Percentiles rank a stretch among this genome's conserved stretches.
Evolutionary conservation across 257 asterid species (phyloP).

Genomic region (Ehretia macrophylla): DNA sequence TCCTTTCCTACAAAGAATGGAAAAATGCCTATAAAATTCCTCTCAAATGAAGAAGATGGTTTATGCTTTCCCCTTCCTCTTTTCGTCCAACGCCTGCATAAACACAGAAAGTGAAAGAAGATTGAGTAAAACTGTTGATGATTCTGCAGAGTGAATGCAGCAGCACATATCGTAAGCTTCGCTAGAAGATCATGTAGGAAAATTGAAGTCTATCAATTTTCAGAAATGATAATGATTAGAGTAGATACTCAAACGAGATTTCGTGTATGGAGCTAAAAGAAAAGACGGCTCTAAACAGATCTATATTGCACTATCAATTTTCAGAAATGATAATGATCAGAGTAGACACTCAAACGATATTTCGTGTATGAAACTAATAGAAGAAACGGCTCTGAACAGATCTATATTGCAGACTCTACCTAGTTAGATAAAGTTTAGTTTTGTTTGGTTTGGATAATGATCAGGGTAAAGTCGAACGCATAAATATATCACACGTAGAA

Average conservation of each 20-base stretch:
- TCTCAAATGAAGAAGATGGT: conserved; percentile 19
- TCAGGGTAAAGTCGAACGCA: neutral
- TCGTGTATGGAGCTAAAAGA: no score
- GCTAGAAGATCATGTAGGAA: neutral
- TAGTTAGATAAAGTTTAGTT: neutral
- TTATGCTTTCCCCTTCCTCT: conserved; percentile 71
- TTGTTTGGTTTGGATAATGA: no score
- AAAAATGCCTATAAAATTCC: conserved; percentile 42
- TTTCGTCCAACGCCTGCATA: conserved; percentile 78
- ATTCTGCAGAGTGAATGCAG: neutral
- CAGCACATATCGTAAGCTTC: neutral
- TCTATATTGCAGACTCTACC: no score
- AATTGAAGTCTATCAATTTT: neutral
- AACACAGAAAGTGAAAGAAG: neutral
- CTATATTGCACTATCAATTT: neutral
- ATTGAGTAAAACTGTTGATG: neutral
- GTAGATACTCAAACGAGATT: neutral
- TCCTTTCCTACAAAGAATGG: conserved; percentile 49
- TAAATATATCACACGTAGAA: neutral
- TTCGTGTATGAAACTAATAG: no score
- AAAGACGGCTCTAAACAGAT: no score
- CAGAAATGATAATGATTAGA: neutral
- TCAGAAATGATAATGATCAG: neutral
- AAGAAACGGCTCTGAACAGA: no score
- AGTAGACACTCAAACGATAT: neutral